A percentile compares a stretch with the other conserved stretches of the same genome.
These are phyloP conservation scores for Fusarium duplospermum DNA, from an alignment of 2,329 filamentous ascomycete species.

Conservation along the genomic window DNA sequence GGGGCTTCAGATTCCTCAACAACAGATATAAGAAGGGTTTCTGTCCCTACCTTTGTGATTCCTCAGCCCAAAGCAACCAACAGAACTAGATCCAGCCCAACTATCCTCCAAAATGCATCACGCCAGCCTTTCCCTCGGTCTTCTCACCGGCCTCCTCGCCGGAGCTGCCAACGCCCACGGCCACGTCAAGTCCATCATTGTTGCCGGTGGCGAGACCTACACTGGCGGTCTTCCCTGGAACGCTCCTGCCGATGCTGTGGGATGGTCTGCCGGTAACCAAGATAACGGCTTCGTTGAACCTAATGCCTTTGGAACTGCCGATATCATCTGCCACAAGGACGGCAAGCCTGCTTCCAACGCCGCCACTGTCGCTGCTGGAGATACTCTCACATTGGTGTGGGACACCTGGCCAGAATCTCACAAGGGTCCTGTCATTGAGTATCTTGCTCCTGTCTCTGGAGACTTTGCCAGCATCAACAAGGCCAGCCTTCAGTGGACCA, in stretches of 20 bases:
- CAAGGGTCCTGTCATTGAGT: slow-evolving; percentile 70
- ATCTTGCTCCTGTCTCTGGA: slow-evolving; percentile 64
- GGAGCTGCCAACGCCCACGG: slow-evolving; percentile 46
- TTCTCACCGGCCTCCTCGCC: slow-evolving; percentile 40
- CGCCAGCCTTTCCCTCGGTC: slow-evolving; percentile 19
- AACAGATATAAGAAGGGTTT: not conserved
- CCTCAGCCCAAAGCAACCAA: not conserved
- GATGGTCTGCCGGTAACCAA: slow-evolving; percentile 51
- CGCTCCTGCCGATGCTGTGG: slow-evolving; percentile 48
- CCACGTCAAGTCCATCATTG: slow-evolving; percentile 39
- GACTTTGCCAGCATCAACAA: slow-evolving; percentile 66
- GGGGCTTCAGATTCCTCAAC: not conserved
- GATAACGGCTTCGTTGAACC: slow-evolving; percentile 61
- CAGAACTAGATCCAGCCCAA: slow-evolving; percentile 2
- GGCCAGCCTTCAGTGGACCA: slow-evolving; percentile 65
- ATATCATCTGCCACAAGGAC: slow-evolving; percentile 62
- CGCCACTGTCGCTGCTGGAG: slow-evolving; percentile 67
- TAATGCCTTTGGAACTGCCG: slow-evolving; percentile 49
- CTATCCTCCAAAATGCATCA: slow-evolving; percentile 16
- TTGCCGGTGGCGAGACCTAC: slow-evolving; percentile 47
- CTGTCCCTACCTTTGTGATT: not conserved
- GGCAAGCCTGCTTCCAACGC: slow-evolving; percentile 54
- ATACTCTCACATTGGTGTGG: slow-evolving; percentile 70
- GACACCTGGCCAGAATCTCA: slow-evolving; percentile 73
- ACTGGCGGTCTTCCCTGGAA: slow-evolving; percentile 45